Conservation (phyloP, 345 rosid species). For the Gossypium mustelinum region DNA sequence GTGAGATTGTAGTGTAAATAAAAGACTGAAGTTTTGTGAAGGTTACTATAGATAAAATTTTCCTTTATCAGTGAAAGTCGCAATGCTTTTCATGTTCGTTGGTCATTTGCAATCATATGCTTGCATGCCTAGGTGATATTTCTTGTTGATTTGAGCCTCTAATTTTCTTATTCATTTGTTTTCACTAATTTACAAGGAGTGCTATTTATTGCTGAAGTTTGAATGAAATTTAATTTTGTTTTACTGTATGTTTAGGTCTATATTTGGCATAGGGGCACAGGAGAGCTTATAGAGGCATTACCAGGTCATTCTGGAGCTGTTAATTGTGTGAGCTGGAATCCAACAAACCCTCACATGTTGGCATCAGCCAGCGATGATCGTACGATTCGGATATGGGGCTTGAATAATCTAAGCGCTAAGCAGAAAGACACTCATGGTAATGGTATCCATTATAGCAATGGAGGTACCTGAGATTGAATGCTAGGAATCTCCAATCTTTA, state of each 20-base stretch:
- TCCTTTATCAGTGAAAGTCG: not conserved
- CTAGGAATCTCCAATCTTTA: not conserved
- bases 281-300: slow-evolving; percentile 44
- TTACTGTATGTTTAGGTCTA: slow-evolving; percentile 41
- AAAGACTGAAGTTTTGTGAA: not conserved
- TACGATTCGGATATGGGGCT: slow-evolving; percentile 61
- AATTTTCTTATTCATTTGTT: too few species aligned
- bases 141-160: too few species aligned
- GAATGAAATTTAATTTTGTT: not conserved
- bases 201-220: not conserved
- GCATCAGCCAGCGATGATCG: slow-evolving; percentile 76
- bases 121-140: not conserved
- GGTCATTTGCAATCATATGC: not conserved
- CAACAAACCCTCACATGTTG: slow-evolving; percentile 60
- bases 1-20: not conserved
- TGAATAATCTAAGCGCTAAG: slow-evolving; percentile 29
- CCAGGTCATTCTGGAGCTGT: slow-evolving; percentile 67
- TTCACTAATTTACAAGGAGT: not conserved
- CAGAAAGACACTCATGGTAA: slow-evolving; percentile 32
- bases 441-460: slow-evolving; percentile 42
- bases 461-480: slow-evolving; percentile 28
- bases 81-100: not conserved
- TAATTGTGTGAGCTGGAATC: slow-evolving; percentile 76
- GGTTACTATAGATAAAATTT: not conserved
- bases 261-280: slow-evolving; percentile 52